These are phyloP conservation scores for Huiozyma naganishii DNA, from an alignment of 805 yeast species.

Conservation along the genomic window DNA sequence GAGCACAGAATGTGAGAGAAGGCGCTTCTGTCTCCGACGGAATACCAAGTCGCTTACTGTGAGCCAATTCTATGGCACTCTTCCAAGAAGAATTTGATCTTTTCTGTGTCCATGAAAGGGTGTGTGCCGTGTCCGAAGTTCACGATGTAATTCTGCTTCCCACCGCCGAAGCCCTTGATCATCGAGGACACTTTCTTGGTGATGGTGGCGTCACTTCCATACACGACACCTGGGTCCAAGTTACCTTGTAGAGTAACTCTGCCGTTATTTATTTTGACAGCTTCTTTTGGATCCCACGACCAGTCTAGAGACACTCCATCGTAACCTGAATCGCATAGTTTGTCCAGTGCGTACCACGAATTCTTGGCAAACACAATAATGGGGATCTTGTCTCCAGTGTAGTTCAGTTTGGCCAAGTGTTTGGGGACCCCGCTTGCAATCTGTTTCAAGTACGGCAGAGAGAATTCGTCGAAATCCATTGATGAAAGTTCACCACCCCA, in stretches of 20 bases:
- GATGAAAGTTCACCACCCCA: conserved; percentile 98
- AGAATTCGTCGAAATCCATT: conserved; percentile 74
- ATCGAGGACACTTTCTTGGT: conserved; percentile 72
- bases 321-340: conserved; percentile 70
- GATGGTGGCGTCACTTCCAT: conserved; percentile 78
- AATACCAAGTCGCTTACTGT: conserved; percentile 12
- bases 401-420: conserved; percentile 62
- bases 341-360: conserved; percentile 92
- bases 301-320: conserved; percentile 89
- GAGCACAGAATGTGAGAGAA: no score
- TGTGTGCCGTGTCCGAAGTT: conserved; percentile 98
- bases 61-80: conserved; percentile 79
- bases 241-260: conserved; percentile 89
- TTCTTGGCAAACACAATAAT: conserved; percentile 89
- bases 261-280: conserved; percentile 61
- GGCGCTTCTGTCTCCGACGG: no score
- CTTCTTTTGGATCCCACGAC: conserved; percentile 76
- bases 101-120: conserved; percentile 93
- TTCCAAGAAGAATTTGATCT: conserved; percentile 70
- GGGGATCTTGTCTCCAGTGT: conserved; percentile 57
- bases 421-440: conserved; percentile 58
- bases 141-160: conserved; percentile 80
- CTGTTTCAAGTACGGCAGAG: conserved; percentile 76
- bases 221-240: conserved; percentile 88
- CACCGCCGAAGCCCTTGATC: conserved; percentile 91